phyloP scores from a whole-genome alignment of 345 rosid species.

The Combretum micranthum region DNA sequence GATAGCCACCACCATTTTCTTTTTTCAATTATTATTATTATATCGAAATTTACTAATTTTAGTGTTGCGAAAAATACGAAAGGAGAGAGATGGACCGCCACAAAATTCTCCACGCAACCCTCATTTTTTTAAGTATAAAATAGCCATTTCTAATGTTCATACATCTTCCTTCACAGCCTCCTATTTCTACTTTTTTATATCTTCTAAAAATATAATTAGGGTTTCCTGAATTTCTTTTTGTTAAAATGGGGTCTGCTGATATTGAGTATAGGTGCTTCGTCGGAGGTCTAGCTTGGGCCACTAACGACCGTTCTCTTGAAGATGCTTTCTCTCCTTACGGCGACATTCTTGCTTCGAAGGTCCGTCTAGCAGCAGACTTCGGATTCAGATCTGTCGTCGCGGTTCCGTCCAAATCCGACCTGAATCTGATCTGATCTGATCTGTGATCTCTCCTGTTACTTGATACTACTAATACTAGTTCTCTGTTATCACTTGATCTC shows the following conservation, averaged over 20 bases:
- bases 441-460: slow-evolving; percentile 56
- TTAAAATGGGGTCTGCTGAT: slow-evolving; percentile 55
- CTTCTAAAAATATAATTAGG: too few relatives aligned
- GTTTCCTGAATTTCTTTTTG: too few relatives aligned
- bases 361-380: slow-evolving; percentile 44
- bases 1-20: too few relatives aligned
- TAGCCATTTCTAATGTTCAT: too few relatives aligned
- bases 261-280: slow-evolving; percentile 82
- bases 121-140: too few relatives aligned
- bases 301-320: slow-evolving; percentile 52
- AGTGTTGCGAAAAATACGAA: too few relatives aligned
- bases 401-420: slow-evolving; percentile 9
- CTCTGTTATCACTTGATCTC: slow-evolving; percentile 34
- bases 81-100: too few relatives aligned
- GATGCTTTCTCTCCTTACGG: slow-evolving; percentile 63
- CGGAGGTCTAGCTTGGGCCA: slow-evolving; percentile 96
- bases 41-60: too few relatives aligned
- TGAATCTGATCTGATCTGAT: slow-evolving; percentile 30
- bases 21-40: too few relatives aligned
- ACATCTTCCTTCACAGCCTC: too few relatives aligned
- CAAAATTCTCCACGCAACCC: too few relatives aligned
- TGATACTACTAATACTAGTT: slow-evolving; percentile 16
- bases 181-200: too few relatives aligned
- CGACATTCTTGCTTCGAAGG: slow-evolving; percentile 93
- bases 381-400: slow-evolving; percentile 27